These are phyloP conservation scores for Lizonia empirigonia DNA, from an alignment of 2,329 filamentous ascomycete species.

Conservation along the genomic window DNA sequence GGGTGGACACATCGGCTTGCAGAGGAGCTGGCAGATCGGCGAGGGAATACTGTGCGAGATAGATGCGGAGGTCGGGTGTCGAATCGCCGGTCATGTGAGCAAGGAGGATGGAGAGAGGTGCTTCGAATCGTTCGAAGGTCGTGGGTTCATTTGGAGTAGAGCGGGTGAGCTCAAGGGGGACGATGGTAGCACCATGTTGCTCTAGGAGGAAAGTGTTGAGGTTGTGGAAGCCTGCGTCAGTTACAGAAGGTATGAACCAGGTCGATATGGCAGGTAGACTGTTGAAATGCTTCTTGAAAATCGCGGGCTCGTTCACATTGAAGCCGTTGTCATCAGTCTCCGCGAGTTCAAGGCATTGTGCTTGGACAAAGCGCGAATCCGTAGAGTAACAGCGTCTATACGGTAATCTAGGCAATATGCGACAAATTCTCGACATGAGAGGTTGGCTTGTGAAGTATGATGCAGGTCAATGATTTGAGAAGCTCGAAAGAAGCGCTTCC, in stretches of 20 bases:
- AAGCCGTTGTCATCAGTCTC: slow-evolving; percentile 20
- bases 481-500: slow-evolving; percentile 23
- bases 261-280: slow-evolving; percentile 37
- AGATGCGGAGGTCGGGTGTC: slow-evolving; percentile 58
- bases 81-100: slow-evolving; percentile 55
- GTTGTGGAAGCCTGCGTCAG: slow-evolving; percentile 8
- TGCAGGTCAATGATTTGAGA: slow-evolving; percentile 1
- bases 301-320: slow-evolving; percentile 24
- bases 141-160: slow-evolving; percentile 35
- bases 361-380: slow-evolving; percentile 12
- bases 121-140: slow-evolving; percentile 63
- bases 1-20: slow-evolving; percentile 69
- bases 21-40: slow-evolving; percentile 68
- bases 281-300: slow-evolving; percentile 31
- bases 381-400: slow-evolving; percentile 19
- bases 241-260: slow-evolving; percentile 34
- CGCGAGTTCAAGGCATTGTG: slow-evolving; percentile 12
- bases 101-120: slow-evolving; percentile 69
- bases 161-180: slow-evolving; percentile 65
- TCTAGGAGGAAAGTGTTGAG: slow-evolving; percentile 35
- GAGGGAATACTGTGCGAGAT: slow-evolving; percentile 83
- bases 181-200: slow-evolving; percentile 55
- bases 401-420: neutral
- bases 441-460: slow-evolving; percentile 2
- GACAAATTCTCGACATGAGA: slow-evolving; percentile 13